Conservation (phyloP, 129 eudicot genomes). For the Flaveria brownii region DNA sequence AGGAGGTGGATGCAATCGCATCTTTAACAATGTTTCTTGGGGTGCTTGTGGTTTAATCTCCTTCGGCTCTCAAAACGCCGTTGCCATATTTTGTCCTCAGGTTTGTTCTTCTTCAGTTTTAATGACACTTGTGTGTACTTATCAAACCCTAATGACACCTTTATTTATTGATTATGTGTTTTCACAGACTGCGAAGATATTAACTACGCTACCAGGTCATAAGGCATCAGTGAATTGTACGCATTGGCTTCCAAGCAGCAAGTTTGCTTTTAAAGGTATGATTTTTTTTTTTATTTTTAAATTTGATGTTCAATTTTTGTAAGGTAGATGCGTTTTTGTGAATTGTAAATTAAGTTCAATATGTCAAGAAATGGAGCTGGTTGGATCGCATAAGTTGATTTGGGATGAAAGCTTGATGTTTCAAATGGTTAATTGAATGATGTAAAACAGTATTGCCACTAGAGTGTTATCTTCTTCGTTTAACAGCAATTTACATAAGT, state of each 20-base stretch:
- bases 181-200: conserved; percentile 63
- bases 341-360: neutral
- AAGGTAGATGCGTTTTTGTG: neutral
- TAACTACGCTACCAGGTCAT: conserved; percentile 90
- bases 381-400: too few species aligned
- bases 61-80: conserved; percentile 94
- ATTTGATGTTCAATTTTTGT: neutral
- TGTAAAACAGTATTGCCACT: neutral
- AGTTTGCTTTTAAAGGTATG: conserved; percentile 75
- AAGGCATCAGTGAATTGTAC: conserved; percentile 90
- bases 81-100: conserved; percentile 83
- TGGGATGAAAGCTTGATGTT: neutral
- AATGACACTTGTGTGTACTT: neutral
- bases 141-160: neutral
- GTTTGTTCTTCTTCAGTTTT: conserved; percentile 22
- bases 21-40: conserved; percentile 96
- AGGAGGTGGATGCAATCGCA: conserved; percentile 93
- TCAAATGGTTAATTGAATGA: neutral
- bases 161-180: neutral
- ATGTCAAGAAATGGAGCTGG: too few species aligned
- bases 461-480: neutral
- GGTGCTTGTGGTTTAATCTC: conserved; percentile 75
- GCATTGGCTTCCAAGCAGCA: conserved; percentile 78
- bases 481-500: neutral
- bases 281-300: conserved; percentile 2